Base-by-base conservation (phyloP, 805 yeast genomes). In the Kockiozyma suomiensis region DNA sequence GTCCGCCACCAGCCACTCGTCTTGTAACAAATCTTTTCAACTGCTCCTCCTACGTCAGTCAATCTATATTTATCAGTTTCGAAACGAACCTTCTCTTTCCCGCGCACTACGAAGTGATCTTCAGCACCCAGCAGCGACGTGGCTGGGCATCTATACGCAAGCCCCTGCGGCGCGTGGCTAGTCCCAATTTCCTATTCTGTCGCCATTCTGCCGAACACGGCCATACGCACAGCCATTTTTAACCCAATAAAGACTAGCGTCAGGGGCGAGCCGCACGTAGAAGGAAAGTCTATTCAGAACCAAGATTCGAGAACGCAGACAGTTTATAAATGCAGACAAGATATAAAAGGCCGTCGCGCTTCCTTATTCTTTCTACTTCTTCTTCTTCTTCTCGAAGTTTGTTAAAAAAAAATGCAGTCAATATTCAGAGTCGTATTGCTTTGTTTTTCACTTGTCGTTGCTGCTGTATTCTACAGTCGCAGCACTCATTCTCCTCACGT, bases 81-180 rank as follows among this genome's bases (percentile, higher is more conserved):
- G 7, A 17, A 10, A 13, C 41, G 15, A 37, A 10, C 41, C n/a
- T 37, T 17, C 10, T 30, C 10, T 7, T 10, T 6, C 33, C 33
- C 10, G 33, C 33, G 33, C 33, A 30, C 33, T 30, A 6, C 33
- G 10, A 30, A 30, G 10, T 10, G 10, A 6, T 6, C 33, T 10
- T 30, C 10, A 23, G 13, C 28, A 5, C 28, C 1, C 13, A 41
- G 15, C 28, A 15, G 12, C 23, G 26, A 23, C 13, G 28, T 19
- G 46, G 46, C 46, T 41, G 46, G n/a, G 46, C 10, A 8, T 21
- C 28, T 41, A 13, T 21, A 12, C 28, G 42, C 19, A 41, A 47
- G 40, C 50, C 40, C n/a, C 40, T 47, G 50, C 50, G 50, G 50
- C 50, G 50, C 50, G 40, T 17, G 50, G 50, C 50, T 47, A 23